Percentiles rank a stretch among this genome's conserved stretches.
Conservation (phyloP, 495 filamentous ascomycete species). For the Parathielavia hyrcaniae region DNA sequence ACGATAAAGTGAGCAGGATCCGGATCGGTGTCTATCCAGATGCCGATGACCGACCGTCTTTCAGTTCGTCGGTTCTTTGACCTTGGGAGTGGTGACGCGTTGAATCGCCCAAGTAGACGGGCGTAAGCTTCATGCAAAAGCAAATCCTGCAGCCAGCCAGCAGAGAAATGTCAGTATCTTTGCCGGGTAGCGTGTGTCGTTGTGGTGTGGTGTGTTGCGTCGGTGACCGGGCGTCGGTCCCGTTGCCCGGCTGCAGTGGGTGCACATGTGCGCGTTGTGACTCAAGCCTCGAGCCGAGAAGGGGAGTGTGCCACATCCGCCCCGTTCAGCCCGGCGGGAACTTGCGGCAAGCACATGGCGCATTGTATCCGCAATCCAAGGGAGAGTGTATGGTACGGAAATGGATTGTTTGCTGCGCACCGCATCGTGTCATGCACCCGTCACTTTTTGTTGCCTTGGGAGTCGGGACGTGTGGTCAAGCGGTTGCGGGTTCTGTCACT, state of each 20-base stretch:
- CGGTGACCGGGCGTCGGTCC: slow-evolving; percentile 7
- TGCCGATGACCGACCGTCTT: no score
- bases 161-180: background rate
- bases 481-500: background rate
- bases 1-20: no score
- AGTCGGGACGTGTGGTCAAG: no score
- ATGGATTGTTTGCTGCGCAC: slow-evolving; percentile 2
- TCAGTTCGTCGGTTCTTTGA: no score
- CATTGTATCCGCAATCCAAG: background rate
- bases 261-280: background rate
- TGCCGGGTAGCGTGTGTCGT: background rate
- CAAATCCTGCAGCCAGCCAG: background rate
- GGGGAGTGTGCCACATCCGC: slow-evolving; percentile 2
- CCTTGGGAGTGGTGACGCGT: background rate
- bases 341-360: background rate
- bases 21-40: no score
- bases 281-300: background rate
- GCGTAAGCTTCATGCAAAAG: background rate
- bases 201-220: background rate
- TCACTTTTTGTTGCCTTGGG: background rate
- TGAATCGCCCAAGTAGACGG: background rate
- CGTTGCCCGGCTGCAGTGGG: slow-evolving; percentile 11
- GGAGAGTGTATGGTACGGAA: background rate
- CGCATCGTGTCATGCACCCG: slow-evolving; percentile 9
- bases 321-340: background rate